These are phyloP conservation scores for Trichoderma breve DNA, from an alignment of 2,329 filamentous ascomycete genomes.

Conservation along the genomic window DNA sequence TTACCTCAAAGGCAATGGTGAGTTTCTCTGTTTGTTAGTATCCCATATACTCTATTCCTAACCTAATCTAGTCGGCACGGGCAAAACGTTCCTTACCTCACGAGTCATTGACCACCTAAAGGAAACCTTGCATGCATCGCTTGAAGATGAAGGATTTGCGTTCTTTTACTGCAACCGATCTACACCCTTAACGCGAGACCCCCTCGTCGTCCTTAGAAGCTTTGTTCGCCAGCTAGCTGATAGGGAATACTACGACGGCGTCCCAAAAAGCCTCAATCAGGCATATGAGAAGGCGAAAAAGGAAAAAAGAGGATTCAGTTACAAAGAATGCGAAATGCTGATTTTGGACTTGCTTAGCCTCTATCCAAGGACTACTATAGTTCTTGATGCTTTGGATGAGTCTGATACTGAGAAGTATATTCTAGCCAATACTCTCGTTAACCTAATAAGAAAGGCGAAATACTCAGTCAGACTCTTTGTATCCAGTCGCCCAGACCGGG, in stretches of 20 bases:
- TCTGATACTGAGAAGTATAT: conserved; percentile 15
- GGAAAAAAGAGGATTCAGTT: not conserved
- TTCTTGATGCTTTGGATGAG: conserved; percentile 25
- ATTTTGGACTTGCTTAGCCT: conserved; percentile 15
- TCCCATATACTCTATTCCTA: not conserved
- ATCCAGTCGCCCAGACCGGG: conserved; percentile 22
- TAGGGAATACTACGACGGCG: not conserved
- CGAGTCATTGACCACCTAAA: conserved; percentile 7
- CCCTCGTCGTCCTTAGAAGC: conserved; percentile 20
- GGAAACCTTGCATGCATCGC: not conserved
- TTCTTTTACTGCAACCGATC: conserved; percentile 25
- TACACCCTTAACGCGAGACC: conserved; percentile 15
- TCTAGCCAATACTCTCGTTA: conserved; percentile 21
- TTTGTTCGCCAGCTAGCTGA: conserved; percentile 22
- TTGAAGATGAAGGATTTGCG: conserved; percentile 20
- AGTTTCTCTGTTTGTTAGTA: not conserved
- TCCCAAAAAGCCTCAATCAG: not conserved
- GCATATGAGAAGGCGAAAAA: conserved; percentile 4
- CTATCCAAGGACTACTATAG: conserved; percentile 20
- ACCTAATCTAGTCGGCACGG: conserved; percentile 10
- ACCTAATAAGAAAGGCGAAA: not conserved
- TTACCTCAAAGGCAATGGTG: conserved; percentile 13
- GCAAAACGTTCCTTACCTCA: conserved; percentile 18
- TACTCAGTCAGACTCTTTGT: conserved; percentile 24
- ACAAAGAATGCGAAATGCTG: conserved; percentile 19